These are phyloP conservation scores for Zoysia matrella DNA, from an alignment of 202 grass and related monocot species.

Conservation along the genomic window DNA sequence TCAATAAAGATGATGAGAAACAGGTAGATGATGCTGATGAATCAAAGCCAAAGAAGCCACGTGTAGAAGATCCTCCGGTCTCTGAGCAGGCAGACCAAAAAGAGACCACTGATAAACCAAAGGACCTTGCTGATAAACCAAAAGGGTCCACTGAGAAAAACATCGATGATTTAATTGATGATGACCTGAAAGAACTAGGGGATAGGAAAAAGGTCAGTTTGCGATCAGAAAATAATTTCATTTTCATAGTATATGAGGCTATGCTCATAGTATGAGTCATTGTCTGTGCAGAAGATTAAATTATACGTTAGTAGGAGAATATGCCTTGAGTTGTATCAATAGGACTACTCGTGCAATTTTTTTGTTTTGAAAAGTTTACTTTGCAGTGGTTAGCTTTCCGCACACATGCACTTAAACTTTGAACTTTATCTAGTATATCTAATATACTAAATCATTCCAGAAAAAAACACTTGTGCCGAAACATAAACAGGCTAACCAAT, in stretches of 20 bases:
- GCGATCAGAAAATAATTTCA: constrained; percentile 18
- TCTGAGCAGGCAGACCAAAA: constrained; percentile 25
- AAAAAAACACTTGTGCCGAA: not conserved
- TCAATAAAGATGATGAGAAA: constrained; percentile 42
- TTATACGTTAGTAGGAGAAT: not conserved
- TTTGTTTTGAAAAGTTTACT: not conserved
- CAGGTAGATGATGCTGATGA: constrained; percentile 50
- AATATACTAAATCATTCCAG: too few species aligned
- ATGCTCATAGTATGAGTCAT: not conserved
- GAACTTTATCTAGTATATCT: too few species aligned
- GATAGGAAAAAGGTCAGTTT: constrained; percentile 84
- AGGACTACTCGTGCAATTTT: not conserved
- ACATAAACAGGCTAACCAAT: not conserved
- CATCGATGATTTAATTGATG: constrained; percentile 94
- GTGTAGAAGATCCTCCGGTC: constrained; percentile 45
- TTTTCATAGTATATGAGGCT: not conserved
- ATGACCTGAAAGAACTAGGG: constrained; percentile 79
- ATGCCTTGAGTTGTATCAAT: not conserved
- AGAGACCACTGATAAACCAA: constrained; percentile 42
- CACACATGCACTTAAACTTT: too few species aligned
- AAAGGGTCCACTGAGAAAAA: constrained; percentile 55
- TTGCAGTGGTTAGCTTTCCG: not conserved
- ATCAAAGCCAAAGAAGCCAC: constrained; percentile 69
- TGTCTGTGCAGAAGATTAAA: constrained; percentile 11
- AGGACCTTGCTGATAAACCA: constrained; percentile 44